Evolutionary conservation across 2,329 filamentous ascomycete species (phyloP).

Genomic region (Verticillium zaregamsianum): DNA sequence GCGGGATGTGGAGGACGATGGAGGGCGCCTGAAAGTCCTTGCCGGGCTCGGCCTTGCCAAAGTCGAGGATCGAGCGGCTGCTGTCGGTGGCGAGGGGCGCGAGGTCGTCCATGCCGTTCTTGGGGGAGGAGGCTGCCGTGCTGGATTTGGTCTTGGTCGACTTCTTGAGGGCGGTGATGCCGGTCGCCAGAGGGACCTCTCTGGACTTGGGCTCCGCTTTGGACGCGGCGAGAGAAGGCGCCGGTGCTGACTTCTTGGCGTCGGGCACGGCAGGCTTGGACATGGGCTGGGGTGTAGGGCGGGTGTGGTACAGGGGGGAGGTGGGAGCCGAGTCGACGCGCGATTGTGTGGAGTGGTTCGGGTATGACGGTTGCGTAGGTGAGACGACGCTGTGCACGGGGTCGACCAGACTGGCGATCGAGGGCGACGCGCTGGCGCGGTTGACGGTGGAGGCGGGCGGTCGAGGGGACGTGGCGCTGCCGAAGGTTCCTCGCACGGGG

Average conservation of each 20-base stretch:
- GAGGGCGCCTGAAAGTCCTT: slow-evolving; percentile 62
- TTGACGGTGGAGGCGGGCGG: slow-evolving; percentile 39
- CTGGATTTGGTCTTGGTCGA: slow-evolving; percentile 37
- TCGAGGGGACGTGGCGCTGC: slow-evolving; percentile 44
- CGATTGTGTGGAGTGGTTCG: slow-evolving; percentile 20
- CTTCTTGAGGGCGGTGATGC: slow-evolving; percentile 33
- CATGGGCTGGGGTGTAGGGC: slow-evolving; percentile 26
- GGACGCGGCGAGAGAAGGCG: slow-evolving; percentile 24
- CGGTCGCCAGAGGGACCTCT: slow-evolving; percentile 7
- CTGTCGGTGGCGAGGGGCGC: slow-evolving; percentile 25
- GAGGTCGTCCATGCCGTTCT: slow-evolving; percentile 45
- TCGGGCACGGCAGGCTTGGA: slow-evolving; percentile 27
- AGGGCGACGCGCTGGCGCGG: slow-evolving; percentile 83
- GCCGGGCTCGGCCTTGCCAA: slow-evolving; percentile 54
- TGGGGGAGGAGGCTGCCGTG: slow-evolving; percentile 44
- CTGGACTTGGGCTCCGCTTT: slow-evolving; percentile 11
- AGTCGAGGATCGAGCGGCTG: slow-evolving; percentile 55
- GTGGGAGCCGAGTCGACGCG: slow-evolving; percentile 34
- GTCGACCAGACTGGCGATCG: slow-evolving; percentile 87
- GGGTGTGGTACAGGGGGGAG: slow-evolving; percentile 37
- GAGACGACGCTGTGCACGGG: slow-evolving; percentile 41
- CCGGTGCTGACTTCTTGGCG: slow-evolving; percentile 32
- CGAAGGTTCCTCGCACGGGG: slow-evolving; percentile 46
- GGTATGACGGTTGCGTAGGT: slow-evolving; percentile 24
- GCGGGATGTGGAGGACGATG: slow-evolving; percentile 78